Base-by-base conservation (phyloP, 139 green algal genomes). In the Coelastrella sp. region DNA sequence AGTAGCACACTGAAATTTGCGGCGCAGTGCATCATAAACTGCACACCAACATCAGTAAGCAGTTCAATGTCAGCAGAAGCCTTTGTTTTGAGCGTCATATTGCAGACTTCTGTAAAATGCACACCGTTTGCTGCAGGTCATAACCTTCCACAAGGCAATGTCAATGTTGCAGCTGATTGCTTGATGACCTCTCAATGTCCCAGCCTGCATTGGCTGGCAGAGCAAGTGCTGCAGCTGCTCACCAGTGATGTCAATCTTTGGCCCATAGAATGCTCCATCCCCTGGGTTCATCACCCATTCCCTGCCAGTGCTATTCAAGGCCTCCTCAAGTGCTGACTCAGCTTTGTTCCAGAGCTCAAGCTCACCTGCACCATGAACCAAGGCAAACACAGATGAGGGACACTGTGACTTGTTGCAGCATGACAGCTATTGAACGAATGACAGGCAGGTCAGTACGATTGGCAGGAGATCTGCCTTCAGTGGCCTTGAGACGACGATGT, bases 251-350 rank as follows among this genome's bases (percentile, higher is more conserved):
- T 99, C 97, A 85, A 99, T 99, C 94, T 99, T 99, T 74, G 97
- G 97, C 73, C 97, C 98, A 92, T 99, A 99, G 93, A 99, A 99
- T 11, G 98, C 98, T 61, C 98, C 98, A 89, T 99, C 98, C 8
- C 90, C 98, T 49, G 93, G 92, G 94, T 99, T 99, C 72, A 98
- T 88, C 91, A 95, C 85, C 94, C 92, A 94, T 6, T 82, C 25
- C 66, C 78, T 92, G 19, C 98, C 97, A 7, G 91, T 97, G 24
- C 79, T 70, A 90, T 99, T 95, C 10, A 99, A 95, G 61, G 97
- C 96, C 6, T 96, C 92, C 58, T 92, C 93, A 11, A 99, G 95
- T 61, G 98, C 96, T 49, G 66, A 89, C 93, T 99, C 98, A 8
- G 97, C 98, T 88, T 96, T 92, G 92, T 99, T 95, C 98, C 98